Evolutionary conservation across 805 yeast genomes (phyloP), one percentile per base, ranked within the genome.

Genomic region (Candida orba): DNA sequence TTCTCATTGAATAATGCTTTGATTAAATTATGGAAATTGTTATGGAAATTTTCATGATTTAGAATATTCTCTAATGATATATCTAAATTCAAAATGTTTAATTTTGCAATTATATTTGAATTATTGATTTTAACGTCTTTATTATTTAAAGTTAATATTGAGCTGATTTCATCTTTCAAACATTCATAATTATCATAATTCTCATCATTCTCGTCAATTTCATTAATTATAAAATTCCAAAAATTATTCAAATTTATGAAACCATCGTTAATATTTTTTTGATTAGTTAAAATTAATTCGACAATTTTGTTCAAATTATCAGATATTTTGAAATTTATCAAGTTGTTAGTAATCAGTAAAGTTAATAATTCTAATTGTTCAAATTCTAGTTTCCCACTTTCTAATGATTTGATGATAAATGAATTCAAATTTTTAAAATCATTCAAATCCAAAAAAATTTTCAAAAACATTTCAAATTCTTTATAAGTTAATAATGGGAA

Each of bases 401-500:
- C 51, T 31, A 53, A 31, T 5, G 56, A 51, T 17, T 44, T 51
- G 7, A 38, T 13, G 2, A 54, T 23, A 15, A 55, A 41, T 1
- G 23, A 43, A 8, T 42, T 30, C 7, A 49, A 62, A 52, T 52
- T 65, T 56, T 43, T 59, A 54, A 36, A 60, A 52, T 37, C 67
- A n/a, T 38, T 43, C 10, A 55, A 29, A 14, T 41, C 14, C 4
- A 45, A 8, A 7, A 52, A 39, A 4, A 47, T 47, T 38, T 43
- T 46, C 12, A 54, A 32, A 17, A 49, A 47, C 7, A 42, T 38
- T 33, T 51, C 53, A 30, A 64, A 56, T 45, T 66, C 69, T 22
- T 60, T 65, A 44, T 67, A 66, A 8, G 68, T 65, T 39, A 63
- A 50, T 37, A 66, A 59, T 5, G 68, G 59, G 45, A 67, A 67